A percentile compares a stretch with the other conserved stretches of the same genome.
phyloP scores from a whole-genome alignment of 1,284 basidiomycete genomes.

The Puccinia polysora region DNA sequence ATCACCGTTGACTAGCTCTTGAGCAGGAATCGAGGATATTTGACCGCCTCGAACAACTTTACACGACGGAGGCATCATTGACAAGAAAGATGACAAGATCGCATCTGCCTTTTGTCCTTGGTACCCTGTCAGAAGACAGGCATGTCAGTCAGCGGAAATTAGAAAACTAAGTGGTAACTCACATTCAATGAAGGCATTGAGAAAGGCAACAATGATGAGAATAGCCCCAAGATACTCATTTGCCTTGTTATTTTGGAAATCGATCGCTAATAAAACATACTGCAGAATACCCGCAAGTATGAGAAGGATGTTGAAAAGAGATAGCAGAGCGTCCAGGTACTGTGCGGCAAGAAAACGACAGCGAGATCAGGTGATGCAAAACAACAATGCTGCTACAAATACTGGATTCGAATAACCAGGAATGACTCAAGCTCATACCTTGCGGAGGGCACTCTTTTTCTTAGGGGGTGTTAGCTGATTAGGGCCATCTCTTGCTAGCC shows the following conservation, averaged over 20 bases:
- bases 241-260: constrained; percentile 63
- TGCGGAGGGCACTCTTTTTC: constrained; percentile 63
- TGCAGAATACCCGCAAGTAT: constrained; percentile 56
- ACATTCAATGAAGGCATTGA: constrained; percentile 67
- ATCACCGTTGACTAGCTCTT: constrained; percentile 66
- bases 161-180: background rate
- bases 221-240: constrained; percentile 68
- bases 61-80: constrained; percentile 66
- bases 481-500: constrained; percentile 60
- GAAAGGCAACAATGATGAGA: constrained; percentile 64
- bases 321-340: constrained; percentile 62
- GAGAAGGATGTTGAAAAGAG: constrained; percentile 66
- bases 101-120: constrained; percentile 58
- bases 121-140: constrained; percentile 34
- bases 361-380: background rate
- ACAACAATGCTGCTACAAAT: constrained; percentile 5
- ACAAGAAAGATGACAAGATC: constrained; percentile 65
- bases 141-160: constrained; percentile 55
- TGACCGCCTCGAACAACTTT: constrained; percentile 63
- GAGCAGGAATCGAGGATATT: constrained; percentile 61
- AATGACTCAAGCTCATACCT: constrained; percentile 56
- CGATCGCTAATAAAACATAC: constrained; percentile 63
- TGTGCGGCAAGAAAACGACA: too few relatives aligned
- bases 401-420: constrained; percentile 18
- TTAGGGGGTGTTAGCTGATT: constrained; percentile 66